phyloP scores from a whole-genome alignment of 805 yeast genomes.

The Yarrowia sp. region DNA sequence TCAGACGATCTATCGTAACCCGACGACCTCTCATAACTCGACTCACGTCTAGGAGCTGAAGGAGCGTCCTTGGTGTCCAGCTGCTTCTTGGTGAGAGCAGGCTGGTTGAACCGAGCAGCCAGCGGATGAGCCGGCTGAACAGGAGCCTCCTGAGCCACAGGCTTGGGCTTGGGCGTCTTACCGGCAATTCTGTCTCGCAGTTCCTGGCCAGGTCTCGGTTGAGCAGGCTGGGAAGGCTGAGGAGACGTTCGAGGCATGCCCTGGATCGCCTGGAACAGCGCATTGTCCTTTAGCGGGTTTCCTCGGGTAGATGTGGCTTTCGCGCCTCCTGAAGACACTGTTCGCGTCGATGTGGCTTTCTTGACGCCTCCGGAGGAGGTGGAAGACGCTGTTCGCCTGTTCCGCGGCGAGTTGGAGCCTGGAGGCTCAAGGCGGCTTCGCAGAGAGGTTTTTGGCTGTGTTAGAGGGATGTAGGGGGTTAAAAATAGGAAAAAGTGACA shows the following conservation, averaged over 20 bases:
- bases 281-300: slow-evolving; percentile 12
- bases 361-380: no score
- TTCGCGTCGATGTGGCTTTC: no score
- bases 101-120: neutral
- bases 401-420: no score
- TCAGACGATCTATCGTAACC: no score
- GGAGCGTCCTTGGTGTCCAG: neutral
- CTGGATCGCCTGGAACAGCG: slow-evolving; percentile 26
- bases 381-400: no score
- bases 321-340: neutral
- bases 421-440: no score
- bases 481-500: no score
- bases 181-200: slow-evolving; percentile 14
- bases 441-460: slow-evolving; percentile 2
- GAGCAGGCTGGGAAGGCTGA: neutral
- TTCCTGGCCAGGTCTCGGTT: slow-evolving; percentile 9
- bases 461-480: no score
- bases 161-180: neutral
- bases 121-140: neutral
- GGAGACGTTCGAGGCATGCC: slow-evolving; percentile 11
- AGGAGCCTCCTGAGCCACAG: neutral
- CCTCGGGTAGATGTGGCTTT: no score
- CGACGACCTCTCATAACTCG: no score
- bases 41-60: neutral
- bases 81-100: neutral